phyloP scores from a whole-genome alignment of 1,284 basidiomycete species.

The Cystobasidiaceae sp. region DNA sequence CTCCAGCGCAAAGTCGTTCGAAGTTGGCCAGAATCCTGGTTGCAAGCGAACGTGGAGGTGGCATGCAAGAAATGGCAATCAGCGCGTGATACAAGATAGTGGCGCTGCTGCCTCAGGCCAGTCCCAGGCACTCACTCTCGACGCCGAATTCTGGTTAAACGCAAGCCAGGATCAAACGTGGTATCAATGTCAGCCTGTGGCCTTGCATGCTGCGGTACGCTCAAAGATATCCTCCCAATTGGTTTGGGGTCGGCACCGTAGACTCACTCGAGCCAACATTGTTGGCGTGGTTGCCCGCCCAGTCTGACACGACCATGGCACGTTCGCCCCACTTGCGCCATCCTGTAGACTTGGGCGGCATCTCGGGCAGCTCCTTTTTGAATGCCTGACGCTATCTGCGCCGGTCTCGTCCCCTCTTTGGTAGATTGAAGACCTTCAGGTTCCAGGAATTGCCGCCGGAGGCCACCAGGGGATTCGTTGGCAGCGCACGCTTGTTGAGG shows the following conservation, averaged over 20 bases:
- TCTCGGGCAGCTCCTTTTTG: not conserved
- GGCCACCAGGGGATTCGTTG: too few relatives aligned
- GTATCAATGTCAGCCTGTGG: not conserved
- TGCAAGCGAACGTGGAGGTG: not conserved
- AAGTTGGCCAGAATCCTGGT: slow-evolving; percentile 52
- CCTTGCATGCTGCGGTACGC: not conserved
- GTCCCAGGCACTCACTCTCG: slow-evolving; percentile 7
- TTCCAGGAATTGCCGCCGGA: too few relatives aligned
- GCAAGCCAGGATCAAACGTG: not conserved
- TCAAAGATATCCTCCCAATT: not conserved
- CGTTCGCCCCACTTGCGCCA: slow-evolving; percentile 25
- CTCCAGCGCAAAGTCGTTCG: slow-evolving; percentile 52
- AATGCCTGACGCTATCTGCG: not conserved
- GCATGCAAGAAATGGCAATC: too few relatives aligned
- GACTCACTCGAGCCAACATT: slow-evolving; percentile 18
- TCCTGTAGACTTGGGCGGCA: slow-evolving; percentile 6
- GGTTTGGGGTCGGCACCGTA: not conserved
- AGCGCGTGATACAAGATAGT: too few relatives aligned
- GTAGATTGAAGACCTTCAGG: too few relatives aligned
- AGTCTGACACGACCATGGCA: slow-evolving; percentile 19
- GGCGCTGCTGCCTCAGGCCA: too few relatives aligned
- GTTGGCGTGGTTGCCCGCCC: slow-evolving; percentile 27
- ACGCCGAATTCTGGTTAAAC: slow-evolving; percentile 3
- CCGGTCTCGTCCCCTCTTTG: too few relatives aligned
- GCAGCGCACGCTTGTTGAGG: too few relatives aligned